Percentiles rank a stretch among this genome's conserved stretches.
phyloP scores from a whole-genome alignment of 805 yeast species.

The Yarrowia porcina region DNA sequence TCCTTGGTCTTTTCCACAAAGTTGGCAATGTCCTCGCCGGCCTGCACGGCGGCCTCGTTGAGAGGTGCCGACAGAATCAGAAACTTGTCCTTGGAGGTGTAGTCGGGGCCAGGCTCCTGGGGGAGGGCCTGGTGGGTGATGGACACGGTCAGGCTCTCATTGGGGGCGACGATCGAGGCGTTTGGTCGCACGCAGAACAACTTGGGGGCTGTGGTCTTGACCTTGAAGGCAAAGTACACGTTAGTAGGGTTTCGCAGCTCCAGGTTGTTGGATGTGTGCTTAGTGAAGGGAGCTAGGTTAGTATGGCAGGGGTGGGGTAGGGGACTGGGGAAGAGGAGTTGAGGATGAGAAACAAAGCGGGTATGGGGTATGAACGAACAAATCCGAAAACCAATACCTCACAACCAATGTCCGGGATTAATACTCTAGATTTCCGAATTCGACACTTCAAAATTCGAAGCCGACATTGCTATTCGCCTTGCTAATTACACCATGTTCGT shows the following conservation, averaged over 20 bases:
- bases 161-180: slow-evolving; percentile 76
- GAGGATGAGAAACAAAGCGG: too few relatives aligned
- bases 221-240: slow-evolving; percentile 78
- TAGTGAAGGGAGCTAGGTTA: slow-evolving; percentile 65
- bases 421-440: too few relatives aligned
- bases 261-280: slow-evolving; percentile 63
- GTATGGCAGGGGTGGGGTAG: background rate
- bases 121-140: slow-evolving; percentile 79
- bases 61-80: slow-evolving; percentile 77
- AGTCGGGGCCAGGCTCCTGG: slow-evolving; percentile 68
- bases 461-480: too few relatives aligned
- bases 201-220: slow-evolving; percentile 97
- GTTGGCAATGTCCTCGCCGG: slow-evolving; percentile 3
- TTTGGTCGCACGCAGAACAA: slow-evolving; percentile 94
- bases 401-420: too few relatives aligned
- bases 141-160: slow-evolving; percentile 66
- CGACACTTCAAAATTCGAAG: too few relatives aligned
- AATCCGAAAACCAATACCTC: too few relatives aligned
- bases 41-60: slow-evolving; percentile 16
- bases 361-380: too few relatives aligned
- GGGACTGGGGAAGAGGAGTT: too few relatives aligned
- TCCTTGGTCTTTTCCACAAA: slow-evolving; percentile 21
- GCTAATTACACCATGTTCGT: too few relatives aligned
- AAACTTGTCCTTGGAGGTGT: slow-evolving; percentile 88
- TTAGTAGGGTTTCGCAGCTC: slow-evolving; percentile 55